A percentile compares a stretch with the other conserved stretches of the same genome.
phyloP scores from a whole-genome alignment of 306 rosid species.

The Purshia tridentata region DNA sequence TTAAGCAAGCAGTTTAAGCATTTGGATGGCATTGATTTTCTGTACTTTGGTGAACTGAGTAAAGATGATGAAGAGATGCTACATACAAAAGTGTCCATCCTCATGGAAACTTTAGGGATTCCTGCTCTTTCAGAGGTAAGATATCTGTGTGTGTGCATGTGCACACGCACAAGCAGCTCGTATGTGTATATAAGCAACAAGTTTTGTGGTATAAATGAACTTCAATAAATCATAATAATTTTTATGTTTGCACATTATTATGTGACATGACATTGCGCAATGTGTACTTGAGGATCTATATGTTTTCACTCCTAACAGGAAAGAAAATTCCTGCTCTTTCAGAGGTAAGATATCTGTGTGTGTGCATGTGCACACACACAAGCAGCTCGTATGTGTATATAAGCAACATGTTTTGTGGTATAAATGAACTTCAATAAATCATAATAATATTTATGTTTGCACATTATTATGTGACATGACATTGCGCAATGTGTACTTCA shows the following conservation, averaged over 20 bases:
- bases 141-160: too few species aligned
- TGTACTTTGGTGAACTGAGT: constrained; percentile 55
- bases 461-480: not conserved
- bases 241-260: not conserved
- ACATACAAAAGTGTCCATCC: constrained; percentile 46
- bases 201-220: not conserved
- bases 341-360: constrained; percentile 52
- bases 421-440: not conserved
- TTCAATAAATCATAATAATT: not conserved
- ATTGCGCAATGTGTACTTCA: not conserved
- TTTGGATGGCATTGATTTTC: constrained; percentile 58
- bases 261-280: not conserved
- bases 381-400: not conserved
- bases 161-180: not conserved
- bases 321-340: constrained; percentile 50
- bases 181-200: not conserved
- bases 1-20: constrained; percentile 69
- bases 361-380: not conserved
- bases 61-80: constrained; percentile 47
- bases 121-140: constrained; percentile 88
- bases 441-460: not conserved
- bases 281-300: not conserved
- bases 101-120: constrained; percentile 75
- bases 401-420: not conserved
- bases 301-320: not conserved